Percentiles rank a stretch among this genome's conserved stretches.
phyloP scores from a whole-genome alignment of 2,329 filamentous ascomycete species.

The Colletotrichum gigasporum region DNA sequence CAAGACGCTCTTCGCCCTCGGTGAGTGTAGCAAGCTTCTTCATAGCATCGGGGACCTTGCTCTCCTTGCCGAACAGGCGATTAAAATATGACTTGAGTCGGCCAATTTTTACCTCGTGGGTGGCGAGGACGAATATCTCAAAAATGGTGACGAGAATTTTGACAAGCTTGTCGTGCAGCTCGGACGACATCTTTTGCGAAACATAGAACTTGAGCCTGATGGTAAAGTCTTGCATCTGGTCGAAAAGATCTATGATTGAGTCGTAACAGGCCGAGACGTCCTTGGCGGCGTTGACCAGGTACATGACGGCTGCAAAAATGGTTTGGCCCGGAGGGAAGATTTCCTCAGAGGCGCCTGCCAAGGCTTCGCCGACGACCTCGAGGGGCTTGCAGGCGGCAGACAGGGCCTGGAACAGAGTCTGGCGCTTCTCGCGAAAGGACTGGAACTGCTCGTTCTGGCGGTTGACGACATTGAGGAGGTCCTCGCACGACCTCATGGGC shows the following conservation, averaged over 20 bases:
- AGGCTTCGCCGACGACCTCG: constrained; percentile 49
- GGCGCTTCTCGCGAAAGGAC: constrained; percentile 46
- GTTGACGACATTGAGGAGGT: constrained; percentile 43
- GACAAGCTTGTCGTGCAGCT: constrained; percentile 50
- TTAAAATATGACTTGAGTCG: constrained; percentile 52
- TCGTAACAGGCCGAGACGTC: constrained; percentile 56
- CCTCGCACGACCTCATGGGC: constrained; percentile 43
- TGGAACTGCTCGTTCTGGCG: constrained; percentile 46
- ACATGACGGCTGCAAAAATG: constrained; percentile 53
- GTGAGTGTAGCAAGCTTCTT: constrained; percentile 51
- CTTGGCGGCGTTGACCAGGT: constrained; percentile 53
- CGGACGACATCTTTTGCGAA: constrained; percentile 46
- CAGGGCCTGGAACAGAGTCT: constrained; percentile 45
- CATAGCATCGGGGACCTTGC: constrained; percentile 49
- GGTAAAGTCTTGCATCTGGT: constrained; percentile 53
- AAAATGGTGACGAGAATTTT: constrained; percentile 54
- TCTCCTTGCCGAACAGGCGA: constrained; percentile 49
- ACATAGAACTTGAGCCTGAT: constrained; percentile 51
- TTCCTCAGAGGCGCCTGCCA: constrained; percentile 46
- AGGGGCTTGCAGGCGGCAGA: constrained; percentile 45
- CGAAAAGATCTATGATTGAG: constrained; percentile 54
- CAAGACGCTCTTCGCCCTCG: constrained; percentile 50
- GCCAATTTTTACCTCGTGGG: constrained; percentile 51
- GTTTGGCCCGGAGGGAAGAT: constrained; percentile 51
- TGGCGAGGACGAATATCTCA: constrained; percentile 54